Evolutionary conservation across 2,329 filamentous ascomycete species (phyloP), one percentile per base, ranked within the genome.

Genomic region (Alternaria brassicicola): DNA sequence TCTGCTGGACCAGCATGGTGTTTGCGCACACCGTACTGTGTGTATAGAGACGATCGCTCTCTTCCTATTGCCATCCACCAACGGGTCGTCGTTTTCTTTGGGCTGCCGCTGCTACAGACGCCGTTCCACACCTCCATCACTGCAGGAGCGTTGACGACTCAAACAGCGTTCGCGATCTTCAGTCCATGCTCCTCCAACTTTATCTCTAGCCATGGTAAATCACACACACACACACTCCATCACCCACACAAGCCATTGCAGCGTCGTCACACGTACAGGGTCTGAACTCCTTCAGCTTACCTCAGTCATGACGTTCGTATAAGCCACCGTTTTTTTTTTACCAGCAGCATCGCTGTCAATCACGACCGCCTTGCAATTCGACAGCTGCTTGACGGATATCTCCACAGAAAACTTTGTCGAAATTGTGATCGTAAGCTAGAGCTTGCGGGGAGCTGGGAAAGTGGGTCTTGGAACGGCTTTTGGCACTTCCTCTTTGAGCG

Each of bases 381-480:
- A 59, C 63, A 63, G 54, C 55, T 52, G 50, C 43, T 61, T 48
- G 57, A 63, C 59, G 57, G 60, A 35, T 60, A 57, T 70, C 65
- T 70, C 69, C 68, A 72, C 61, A 64, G 63, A 68, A 70, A 69
- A 72, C 56, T 57, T 66, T 68, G 68, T 65, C 54, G 64, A 72
- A 69, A 73, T 72, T 71, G 51, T 65, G 41, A 64, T 67, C 38
- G 57, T 65, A 63, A 65, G 64, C 58, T 68, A 68, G 67, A 68
- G 72, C 74, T 62, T 74, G 71, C 73, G 75, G 74, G 74, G 74
- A 77, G 72, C 65, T 71, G 73, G 74, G 72, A 74, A 51, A 62
- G 72, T 71, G 69, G 68, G 59, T 53, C 60, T 49, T 66, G 30
- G 64, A 73, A 71, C 68, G 68, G 61, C 46, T 68, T 68, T 70